Evolutionary conservation across 257 asterid genomes (phyloP), one percentile per base, ranked within the genome.

Genomic region (Fraxinus quadrangulata): DNA sequence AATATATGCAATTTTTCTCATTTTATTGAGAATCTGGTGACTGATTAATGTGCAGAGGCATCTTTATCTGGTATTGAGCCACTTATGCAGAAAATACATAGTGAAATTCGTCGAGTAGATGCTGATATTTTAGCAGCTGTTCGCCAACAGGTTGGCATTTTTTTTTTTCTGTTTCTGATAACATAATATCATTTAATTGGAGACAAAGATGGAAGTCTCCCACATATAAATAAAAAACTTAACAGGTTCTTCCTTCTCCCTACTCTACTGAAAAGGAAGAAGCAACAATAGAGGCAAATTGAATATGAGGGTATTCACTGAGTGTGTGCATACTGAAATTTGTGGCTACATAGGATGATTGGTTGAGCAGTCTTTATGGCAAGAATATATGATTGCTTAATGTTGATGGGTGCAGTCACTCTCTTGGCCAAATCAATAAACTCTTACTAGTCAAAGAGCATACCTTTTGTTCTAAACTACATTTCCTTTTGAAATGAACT

Each of bases 51-150:
- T 86, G 89, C 93, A 95, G 97, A 95, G 88, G 90, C 98, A 59
- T 95, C 98, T 81, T 87, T 95, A 81, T 91, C 96, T 83, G 99
- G 96, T 17, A 96, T 90, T 23, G 98, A 92, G 88, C 98, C 96
- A 80, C 94, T 94, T 74, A 85, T 94, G 96, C 97, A 92, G 85
- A 94, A 90, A 85, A 89, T 94, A 88, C 97, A 92, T 67, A 85
- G 89, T 82, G 98, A 92, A 85, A 90, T 94, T 56, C 92, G 91
- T 71, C 89, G 81, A 70, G 98, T 94, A 71, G 98, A 94, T 92
- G 90, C 92, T 54, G 94, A 90, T 77, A 92, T 94, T 79, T 83
- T 94, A 81, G 72, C 94, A 17, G 97, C 96, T 75, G 97, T 94
- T 51, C 96, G 98, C 49, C 97, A 90, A 85, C 98, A 94, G 97